Base-by-base conservation (phyloP, 1,139 yeast species). In the Dujonia santamariae region DNA sequence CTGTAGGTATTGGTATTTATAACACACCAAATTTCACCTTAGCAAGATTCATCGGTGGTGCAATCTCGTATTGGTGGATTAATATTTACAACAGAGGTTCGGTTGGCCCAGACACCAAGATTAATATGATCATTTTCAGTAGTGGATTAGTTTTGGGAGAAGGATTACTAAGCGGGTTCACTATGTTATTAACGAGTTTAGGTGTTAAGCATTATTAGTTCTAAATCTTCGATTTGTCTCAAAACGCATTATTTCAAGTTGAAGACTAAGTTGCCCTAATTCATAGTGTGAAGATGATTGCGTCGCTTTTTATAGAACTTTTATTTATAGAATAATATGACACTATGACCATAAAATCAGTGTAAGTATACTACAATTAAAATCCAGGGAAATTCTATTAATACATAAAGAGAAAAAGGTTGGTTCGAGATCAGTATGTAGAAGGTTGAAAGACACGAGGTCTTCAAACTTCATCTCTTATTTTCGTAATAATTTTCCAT, bases 1-100 rank as follows among this genome's bases (percentile, higher is more conserved):
- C 98, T 0, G 96, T 88, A 9, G 98, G 98, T 1, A 84, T 92
- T 40, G 98, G 98, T 15, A 86, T 92, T 42, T 92, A 92, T 55
- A 92, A 92, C 54, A 75, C 94, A 0, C 97, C 97, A 3, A 83
- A 88, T 33, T 92, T 92, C 59, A 92, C 98, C 0, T 67, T 92
- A 28, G 97, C 97, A 1, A 70, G 98, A 48, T 90, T 92, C 51
- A 45, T 87, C 19, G 98, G 98, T 11, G 98, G 98, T 1, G 51
- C 84, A n/a, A 57, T 81, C 27, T 77, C 92, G 1, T 77, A 72
- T 46, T 47, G 65, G 44, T 84, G 90, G 86, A 45, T 78, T 41
- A 61, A 59, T 24, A 48, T 47, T 26, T 41, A 47, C 25, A 50
- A 54, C 19, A 54, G 51, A 4, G 55, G 64, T 4, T n/a, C 34